Conservation (phyloP, 768 basidiomycete species). For the Galerina sulciceps region DNA sequence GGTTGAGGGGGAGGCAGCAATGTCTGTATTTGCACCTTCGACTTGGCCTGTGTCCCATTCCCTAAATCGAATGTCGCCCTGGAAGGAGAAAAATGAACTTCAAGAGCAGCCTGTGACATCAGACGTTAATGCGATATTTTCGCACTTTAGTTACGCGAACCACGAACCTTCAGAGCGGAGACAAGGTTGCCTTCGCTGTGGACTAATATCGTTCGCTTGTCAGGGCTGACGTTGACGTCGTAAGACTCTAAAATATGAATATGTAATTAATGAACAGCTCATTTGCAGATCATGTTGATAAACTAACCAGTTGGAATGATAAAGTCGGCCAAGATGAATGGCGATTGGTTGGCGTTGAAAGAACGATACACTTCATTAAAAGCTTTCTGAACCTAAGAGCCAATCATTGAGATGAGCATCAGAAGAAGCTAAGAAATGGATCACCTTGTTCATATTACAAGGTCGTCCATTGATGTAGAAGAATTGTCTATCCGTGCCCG, state of each 20-base stretch:
- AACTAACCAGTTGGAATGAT: slow-evolving; percentile 75
- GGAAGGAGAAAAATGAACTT: slow-evolving; percentile 66
- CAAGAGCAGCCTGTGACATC: slow-evolving; percentile 59
- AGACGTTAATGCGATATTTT: background rate
- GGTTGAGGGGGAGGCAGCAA: slow-evolving; percentile 17
- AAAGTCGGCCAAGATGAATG: slow-evolving; percentile 86
- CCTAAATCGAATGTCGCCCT: slow-evolving; percentile 75
- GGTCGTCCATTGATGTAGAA: slow-evolving; percentile 94
- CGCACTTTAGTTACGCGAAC: background rate
- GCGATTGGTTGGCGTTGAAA: slow-evolving; percentile 73
- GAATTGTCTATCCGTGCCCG: slow-evolving; percentile 86
- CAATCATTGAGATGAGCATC: background rate
- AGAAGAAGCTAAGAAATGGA: background rate
- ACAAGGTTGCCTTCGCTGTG: slow-evolving; percentile 87
- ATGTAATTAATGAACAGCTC: background rate
- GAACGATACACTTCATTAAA: slow-evolving; percentile 93
- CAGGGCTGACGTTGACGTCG: slow-evolving; percentile 95
- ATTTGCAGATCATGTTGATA: background rate
- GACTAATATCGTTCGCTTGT: slow-evolving; percentile 93
- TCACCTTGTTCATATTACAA: slow-evolving; percentile 76
- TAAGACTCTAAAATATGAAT: slow-evolving; percentile 55
- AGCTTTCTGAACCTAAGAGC: slow-evolving; percentile 76
- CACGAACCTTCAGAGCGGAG: slow-evolving; percentile 70
- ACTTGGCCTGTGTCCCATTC: slow-evolving; percentile 21
- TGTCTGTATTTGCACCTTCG: slow-evolving; percentile 19